Evolutionary conservation across 1,284 basidiomycete species (phyloP).

Genomic region (Pseudozyma tsukubaensis): DNA sequence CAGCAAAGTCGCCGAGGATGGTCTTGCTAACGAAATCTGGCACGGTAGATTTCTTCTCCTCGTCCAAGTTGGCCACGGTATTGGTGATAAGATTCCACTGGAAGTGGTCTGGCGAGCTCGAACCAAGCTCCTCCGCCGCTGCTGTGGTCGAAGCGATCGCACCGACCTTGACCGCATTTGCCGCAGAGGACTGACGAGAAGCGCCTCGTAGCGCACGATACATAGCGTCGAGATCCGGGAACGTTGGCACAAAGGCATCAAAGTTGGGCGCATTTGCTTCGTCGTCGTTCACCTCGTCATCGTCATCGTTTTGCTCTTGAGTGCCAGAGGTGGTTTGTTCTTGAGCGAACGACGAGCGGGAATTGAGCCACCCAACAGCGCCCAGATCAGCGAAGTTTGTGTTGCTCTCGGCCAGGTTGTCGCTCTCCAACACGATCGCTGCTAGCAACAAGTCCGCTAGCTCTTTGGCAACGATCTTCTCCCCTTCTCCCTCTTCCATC

Average conservation of each 20-base stretch:
- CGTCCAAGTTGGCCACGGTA: conserved; percentile 29
- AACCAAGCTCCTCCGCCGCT: neutral
- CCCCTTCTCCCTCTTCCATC: neutral
- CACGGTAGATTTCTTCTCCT: conserved; percentile 9
- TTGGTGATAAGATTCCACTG: conserved; percentile 52
- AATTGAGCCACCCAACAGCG: conserved; percentile 45
- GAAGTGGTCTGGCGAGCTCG: conserved; percentile 28
- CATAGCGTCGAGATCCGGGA: conserved; percentile 46
- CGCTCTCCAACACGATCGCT: conserved; percentile 38
- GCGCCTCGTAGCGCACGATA: conserved; percentile 32
- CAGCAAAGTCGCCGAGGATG: conserved; percentile 68
- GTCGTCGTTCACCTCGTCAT: conserved; percentile 32
- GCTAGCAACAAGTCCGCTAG: conserved; percentile 36
- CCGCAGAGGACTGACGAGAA: conserved; percentile 15
- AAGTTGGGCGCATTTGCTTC: conserved; percentile 34
- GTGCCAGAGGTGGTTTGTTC: conserved; percentile 20
- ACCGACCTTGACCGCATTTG: neutral
- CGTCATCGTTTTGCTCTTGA: neutral
- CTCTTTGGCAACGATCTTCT: conserved; percentile 22
- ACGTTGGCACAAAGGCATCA: conserved; percentile 44
- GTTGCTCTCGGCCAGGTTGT: conserved; percentile 38
- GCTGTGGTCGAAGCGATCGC: neutral
- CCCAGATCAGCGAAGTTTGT: conserved; percentile 48
- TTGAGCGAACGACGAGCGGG: conserved; percentile 38
- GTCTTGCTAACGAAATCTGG: conserved; percentile 57